phyloP scores from a whole-genome alignment of 441 rosid species.

The Heliophila coronopifolia region DNA sequence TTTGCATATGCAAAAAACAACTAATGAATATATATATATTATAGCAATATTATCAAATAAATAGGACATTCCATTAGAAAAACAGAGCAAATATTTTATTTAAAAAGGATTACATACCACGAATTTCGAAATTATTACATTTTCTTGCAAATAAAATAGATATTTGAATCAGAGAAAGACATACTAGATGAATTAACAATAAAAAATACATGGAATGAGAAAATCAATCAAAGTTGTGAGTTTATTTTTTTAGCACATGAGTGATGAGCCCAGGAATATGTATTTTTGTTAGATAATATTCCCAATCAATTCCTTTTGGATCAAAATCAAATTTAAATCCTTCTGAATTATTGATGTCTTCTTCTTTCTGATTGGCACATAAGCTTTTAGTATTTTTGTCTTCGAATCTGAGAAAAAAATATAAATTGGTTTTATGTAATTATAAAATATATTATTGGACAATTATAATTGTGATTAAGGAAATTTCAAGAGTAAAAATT shows the following conservation, averaged over 20 bases:
- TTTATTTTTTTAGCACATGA: constrained; percentile 23
- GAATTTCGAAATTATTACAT: too few relatives aligned
- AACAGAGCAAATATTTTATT: too few relatives aligned
- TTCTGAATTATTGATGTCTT: background rate
- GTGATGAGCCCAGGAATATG: constrained; percentile 27
- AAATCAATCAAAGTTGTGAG: background rate
- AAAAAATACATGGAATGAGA: too few relatives aligned
- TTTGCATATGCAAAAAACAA: too few relatives aligned
- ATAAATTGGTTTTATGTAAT: background rate
- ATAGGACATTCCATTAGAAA: too few relatives aligned
- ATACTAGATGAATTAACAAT: too few relatives aligned
- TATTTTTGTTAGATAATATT: constrained; percentile 31
- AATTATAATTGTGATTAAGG: background rate
- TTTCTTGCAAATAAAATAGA: too few relatives aligned
- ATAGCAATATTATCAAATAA: too few relatives aligned
- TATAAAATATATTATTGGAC: background rate
- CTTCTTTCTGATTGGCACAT: constrained; percentile 18
- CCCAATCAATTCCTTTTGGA: constrained; percentile 40
- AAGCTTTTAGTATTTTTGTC: constrained; percentile 35
- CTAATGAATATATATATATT: too few relatives aligned
- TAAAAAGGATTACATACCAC: too few relatives aligned
- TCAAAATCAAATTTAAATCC: constrained; percentile 32
- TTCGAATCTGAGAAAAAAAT: constrained; percentile 30
- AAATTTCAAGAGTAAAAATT: background rate
- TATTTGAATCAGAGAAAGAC: too few relatives aligned